Conservation (phyloP, 371 early-diverging fungal genomes). For the Mucor circinelloides region DNA sequence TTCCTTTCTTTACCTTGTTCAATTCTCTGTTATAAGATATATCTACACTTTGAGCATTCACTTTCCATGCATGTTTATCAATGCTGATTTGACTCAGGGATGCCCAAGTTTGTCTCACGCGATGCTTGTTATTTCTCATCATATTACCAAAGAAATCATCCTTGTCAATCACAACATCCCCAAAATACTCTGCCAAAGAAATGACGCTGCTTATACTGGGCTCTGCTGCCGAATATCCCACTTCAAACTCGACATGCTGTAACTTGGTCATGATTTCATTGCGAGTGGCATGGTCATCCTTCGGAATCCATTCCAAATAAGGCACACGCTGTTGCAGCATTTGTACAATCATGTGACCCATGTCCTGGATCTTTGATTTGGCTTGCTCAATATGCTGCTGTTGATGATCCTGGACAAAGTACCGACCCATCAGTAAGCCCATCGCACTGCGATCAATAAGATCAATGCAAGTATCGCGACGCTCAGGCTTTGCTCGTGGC, state of each 20-base stretch:
- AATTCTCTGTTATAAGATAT: slow-evolving; percentile 35
- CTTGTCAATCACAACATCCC: slow-evolving; percentile 30
- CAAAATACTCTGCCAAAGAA: slow-evolving; percentile 50
- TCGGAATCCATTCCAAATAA: slow-evolving; percentile 16
- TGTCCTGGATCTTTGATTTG: slow-evolving; percentile 27
- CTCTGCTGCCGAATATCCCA: slow-evolving; percentile 48
- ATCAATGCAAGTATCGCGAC: slow-evolving; percentile 58
- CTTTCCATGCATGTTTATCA: slow-evolving; percentile 50
- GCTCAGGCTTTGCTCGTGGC: slow-evolving; percentile 42
- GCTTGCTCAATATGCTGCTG: slow-evolving; percentile 1
- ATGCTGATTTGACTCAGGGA: slow-evolving; percentile 24
- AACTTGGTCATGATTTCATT: slow-evolving; percentile 22
- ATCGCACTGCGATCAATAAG: slow-evolving; percentile 39
- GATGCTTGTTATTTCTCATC: slow-evolving; percentile 33
- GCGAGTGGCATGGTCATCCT: slow-evolving; percentile 6
- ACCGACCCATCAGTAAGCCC: slow-evolving; percentile 58
- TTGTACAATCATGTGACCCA: slow-evolving; percentile 30
- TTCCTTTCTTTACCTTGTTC: slow-evolving; percentile 23
- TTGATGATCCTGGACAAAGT: slow-evolving; percentile 41
- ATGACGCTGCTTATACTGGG: slow-evolving; percentile 38
- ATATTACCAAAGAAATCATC: slow-evolving; percentile 53
- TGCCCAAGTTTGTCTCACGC: slow-evolving; percentile 19
- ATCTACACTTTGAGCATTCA: slow-evolving; percentile 55
- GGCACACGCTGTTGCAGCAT: slow-evolving; percentile 36
- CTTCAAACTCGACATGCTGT: slow-evolving; percentile 25